Percentiles rank a stretch among this genome's conserved stretches.
Evolutionary conservation across 345 rosid genomes (phyloP).

Genomic region (Cardiospermum halicacabum): DNA sequence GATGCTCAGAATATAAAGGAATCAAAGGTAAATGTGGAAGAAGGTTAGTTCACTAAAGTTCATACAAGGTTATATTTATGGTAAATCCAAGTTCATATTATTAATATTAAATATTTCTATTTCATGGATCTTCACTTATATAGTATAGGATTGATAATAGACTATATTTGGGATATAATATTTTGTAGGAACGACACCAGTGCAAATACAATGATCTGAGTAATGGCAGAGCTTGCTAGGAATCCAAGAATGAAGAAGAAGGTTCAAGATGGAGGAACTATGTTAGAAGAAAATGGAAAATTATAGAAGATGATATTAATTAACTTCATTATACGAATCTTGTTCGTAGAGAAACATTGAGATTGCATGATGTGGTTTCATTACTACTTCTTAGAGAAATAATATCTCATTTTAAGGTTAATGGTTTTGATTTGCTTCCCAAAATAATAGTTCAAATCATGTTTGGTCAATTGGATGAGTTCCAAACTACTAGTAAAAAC

Average conservation of each 20-base stretch:
- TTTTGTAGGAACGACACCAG: conserved; percentile 27
- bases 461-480: too few species aligned
- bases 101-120: too few species aligned
- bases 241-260: conserved; percentile 36
- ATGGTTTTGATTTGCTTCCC: conserved; percentile 23
- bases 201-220: conserved; percentile 29
- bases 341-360: conserved; percentile 40
- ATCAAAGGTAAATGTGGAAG: conserved; percentile 17
- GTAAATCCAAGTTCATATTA: conserved; percentile 22
- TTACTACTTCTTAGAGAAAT: conserved; percentile 41
- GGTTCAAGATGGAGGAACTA: conserved; percentile 30
- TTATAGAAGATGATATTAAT: conserved; percentile 24
- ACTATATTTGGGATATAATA: conserved; percentile 30
- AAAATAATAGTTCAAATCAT: conserved; percentile 23
- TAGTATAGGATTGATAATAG: too few species aligned
- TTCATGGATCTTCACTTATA: too few species aligned
- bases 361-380: conserved; percentile 42
- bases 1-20: conserved; percentile 28
- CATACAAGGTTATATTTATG: conserved; percentile 45
- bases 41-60: conserved; percentile 25
- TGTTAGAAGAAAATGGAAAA: conserved; percentile 19
- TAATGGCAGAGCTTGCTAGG: conserved; percentile 36
- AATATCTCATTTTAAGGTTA: conserved; percentile 27
- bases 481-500: too few species aligned
- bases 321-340: conserved; percentile 32